phyloP scores from a whole-genome alignment of 176 grass and related monocot species.

The Hsuehochloa calcarea region DNA sequence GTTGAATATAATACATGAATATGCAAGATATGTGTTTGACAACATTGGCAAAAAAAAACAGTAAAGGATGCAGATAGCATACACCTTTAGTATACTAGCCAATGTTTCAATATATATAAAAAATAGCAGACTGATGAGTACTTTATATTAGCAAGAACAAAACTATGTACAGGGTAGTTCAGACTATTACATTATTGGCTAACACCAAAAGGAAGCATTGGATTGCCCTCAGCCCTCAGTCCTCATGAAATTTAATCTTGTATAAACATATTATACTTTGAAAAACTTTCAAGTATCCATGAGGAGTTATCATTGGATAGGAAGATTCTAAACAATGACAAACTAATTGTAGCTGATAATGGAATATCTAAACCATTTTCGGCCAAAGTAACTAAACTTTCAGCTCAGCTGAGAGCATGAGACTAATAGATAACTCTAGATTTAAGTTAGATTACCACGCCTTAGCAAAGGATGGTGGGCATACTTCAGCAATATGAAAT shows the following conservation, averaged over 20 bases:
- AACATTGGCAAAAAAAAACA: neutral
- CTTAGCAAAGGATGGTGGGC: neutral
- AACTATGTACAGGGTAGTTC: too few species aligned
- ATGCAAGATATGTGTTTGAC: neutral
- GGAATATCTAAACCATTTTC: conserved; percentile 20
- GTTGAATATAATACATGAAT: neutral
- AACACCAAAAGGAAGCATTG: conserved; percentile 19
- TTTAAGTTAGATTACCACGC: neutral
- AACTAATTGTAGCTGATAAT: conserved; percentile 7
- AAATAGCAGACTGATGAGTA: too few species aligned
- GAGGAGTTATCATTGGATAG: conserved; percentile 19
- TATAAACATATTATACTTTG: neutral
- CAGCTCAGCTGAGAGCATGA: neutral
- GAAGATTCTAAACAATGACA: conserved; percentile 22
- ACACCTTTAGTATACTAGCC: neutral
- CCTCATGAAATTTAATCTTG: neutral
- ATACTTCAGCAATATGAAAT: neutral
- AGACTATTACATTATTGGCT: neutral
- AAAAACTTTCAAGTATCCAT: conserved; percentile 14
- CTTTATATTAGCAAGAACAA: too few species aligned
- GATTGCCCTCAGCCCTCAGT: too few species aligned
- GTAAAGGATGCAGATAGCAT: too few species aligned
- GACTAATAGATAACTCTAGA: neutral
- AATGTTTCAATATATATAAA: neutral
- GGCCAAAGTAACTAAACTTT: conserved; percentile 7